Base-by-base conservation (phyloP, 2,329 filamentous ascomycete species). In the Colletotrichum destructivum region DNA sequence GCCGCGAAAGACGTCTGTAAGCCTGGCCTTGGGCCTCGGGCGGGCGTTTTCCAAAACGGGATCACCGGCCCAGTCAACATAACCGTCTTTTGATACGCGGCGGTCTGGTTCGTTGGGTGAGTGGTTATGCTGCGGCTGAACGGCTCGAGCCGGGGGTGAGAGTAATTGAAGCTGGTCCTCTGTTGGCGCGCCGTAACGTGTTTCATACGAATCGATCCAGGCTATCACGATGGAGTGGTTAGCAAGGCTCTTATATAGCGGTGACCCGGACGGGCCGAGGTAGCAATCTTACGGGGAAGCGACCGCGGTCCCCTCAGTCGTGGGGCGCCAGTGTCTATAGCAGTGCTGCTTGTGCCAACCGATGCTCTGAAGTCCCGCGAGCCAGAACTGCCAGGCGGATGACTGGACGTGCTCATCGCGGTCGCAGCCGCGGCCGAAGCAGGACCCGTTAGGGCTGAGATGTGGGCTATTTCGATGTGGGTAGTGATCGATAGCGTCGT, bases 171-270 rank as follows among this genome's bases (percentile, higher is more conserved):
- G 78, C 72, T 85, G 83, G 46, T 83, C 80, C 9, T 82, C 79
- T 66, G 78, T 78, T 4, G 79, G 78, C 12, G 77, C 75, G 40
- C 84, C 84, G 72, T 84, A 80, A 57, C 80, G 77, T 42, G 79
- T 79, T 74, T 87, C 82, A 76, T 86, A 86, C 13, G 86, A 86
- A 71, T 83, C 82, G 70, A 88, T 86, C 86, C 86, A 88, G 47
- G 86, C 86, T 87, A 62, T 61, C 56, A 47, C 52, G 68, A 23
- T 40, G 15, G 61, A 21, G 21, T 47, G 42, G 64, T 75, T 64
- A 77, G 77, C 52, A 71, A 47, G 38, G 18, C 7, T 49, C 31
- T 31, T 12, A 13, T 26, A 51, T 16, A 40, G 55, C 38, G 8
- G 15, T 52, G 35, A 35, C 16, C 5, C 38, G 40, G 26, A 35